A percentile compares a stretch with the other conserved stretches of the same genome.
phyloP scores from a whole-genome alignment of 176 grass and related monocot species.

The Puccinellia tenuiflora region DNA sequence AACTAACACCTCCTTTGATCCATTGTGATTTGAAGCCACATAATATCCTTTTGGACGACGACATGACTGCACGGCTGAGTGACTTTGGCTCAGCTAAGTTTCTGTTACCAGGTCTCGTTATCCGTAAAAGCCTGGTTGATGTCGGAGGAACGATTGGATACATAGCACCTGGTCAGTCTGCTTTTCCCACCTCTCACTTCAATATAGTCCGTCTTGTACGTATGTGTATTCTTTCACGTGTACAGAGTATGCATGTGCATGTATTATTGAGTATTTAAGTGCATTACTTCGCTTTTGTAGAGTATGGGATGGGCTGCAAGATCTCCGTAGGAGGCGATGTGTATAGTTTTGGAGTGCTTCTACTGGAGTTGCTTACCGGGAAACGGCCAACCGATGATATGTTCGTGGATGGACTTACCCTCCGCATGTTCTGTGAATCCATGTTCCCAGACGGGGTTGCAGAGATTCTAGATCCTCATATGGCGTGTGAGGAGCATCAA shows the following conservation, averaged over 20 bases:
- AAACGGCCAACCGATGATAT: neutral
- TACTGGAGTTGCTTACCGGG: constrained; percentile 19
- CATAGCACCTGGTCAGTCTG: constrained; percentile 26
- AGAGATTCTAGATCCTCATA: constrained; percentile 21
- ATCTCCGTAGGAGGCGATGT: constrained; percentile 14
- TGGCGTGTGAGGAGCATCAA: neutral
- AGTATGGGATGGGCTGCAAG: constrained; percentile 19
- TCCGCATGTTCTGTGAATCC: neutral
- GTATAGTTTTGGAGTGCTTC: constrained; percentile 32
- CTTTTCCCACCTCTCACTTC: neutral
- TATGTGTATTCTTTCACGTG: too few relatives aligned
- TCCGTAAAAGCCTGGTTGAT: neutral
- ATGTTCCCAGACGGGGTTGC: constrained; percentile 26
- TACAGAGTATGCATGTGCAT: too few relatives aligned
- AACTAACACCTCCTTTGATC: constrained; percentile 7
- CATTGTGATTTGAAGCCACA: constrained; percentile 36
- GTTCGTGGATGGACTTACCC: neutral
- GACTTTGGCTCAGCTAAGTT: constrained; percentile 34
- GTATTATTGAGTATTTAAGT: too few relatives aligned
- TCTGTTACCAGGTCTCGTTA: neutral
- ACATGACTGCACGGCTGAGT: constrained; percentile 15
- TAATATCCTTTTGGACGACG: constrained; percentile 24
- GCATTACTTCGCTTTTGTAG: neutral
- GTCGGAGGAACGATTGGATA: constrained; percentile 33
- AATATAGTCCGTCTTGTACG: neutral